A percentile compares a stretch with the other conserved stretches of the same genome.
These are phyloP conservation scores for Noccaea bulbosa DNA, from an alignment of 345 rosid species.

Conservation along the genomic window DNA sequence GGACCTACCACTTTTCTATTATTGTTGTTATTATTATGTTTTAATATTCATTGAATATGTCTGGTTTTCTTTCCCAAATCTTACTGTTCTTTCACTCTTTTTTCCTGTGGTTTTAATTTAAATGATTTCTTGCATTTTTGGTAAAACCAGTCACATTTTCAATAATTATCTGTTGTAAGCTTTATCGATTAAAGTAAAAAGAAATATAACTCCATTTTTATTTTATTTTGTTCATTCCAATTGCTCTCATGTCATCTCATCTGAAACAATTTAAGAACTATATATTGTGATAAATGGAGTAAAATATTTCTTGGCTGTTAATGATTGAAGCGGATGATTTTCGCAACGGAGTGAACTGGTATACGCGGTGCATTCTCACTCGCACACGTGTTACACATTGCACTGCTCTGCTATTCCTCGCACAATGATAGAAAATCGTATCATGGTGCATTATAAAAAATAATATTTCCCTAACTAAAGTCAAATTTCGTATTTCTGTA, in stretches of 20 bases:
- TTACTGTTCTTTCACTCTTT: conserved; percentile 32
- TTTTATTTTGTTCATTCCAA: too few species aligned
- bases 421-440: conserved; percentile 11
- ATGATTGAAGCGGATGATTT: conserved; percentile 30
- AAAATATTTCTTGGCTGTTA: conserved; percentile 3
- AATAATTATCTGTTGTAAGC: background rate
- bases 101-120: background rate
- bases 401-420: background rate
- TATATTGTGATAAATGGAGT: conserved; percentile 3
- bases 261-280: background rate
- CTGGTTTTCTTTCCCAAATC: conserved; percentile 15
- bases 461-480: background rate
- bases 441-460: background rate
- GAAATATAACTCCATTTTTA: too few species aligned
- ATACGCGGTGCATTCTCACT: background rate
- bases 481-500: conserved; percentile 12
- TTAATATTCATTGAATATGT: conserved; percentile 18
- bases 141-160: background rate
- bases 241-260: background rate
- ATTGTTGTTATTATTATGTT: conserved; percentile 37
- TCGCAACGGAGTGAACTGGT: conserved; percentile 11
- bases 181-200: too few species aligned
- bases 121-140: background rate
- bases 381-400: background rate
- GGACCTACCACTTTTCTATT: conserved; percentile 45